These are phyloP conservation scores for Breviolum minutum DNA, from an alignment of 73 alveolate species.

Conservation along the genomic window DNA sequence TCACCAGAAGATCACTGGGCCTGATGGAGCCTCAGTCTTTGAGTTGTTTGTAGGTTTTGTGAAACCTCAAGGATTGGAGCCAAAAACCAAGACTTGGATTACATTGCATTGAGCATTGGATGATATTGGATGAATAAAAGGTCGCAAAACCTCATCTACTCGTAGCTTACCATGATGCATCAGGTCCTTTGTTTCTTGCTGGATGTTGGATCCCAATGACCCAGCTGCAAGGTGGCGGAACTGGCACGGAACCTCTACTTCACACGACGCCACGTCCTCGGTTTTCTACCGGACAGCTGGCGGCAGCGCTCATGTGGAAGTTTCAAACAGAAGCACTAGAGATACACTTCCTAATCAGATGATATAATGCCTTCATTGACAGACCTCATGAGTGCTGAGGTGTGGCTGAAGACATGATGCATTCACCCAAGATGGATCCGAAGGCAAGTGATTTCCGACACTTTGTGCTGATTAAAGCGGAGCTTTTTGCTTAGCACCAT, in stretches of 20 bases:
- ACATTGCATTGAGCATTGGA: not conserved
- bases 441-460: not conserved
- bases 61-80: not conserved
- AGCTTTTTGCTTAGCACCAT: not conserved
- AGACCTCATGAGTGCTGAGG: constrained; percentile 9
- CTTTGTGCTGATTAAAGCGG: not conserved
- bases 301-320: no score
- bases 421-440: constrained; percentile 85
- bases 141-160: no score
- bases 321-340: not conserved
- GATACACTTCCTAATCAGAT: not conserved
- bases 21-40: not conserved
- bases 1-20: constrained; percentile 81
- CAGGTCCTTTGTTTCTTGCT: not conserved
- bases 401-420: constrained; percentile 92
- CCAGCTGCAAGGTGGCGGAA: constrained; percentile 57
- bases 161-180: no score
- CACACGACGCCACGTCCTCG: constrained; percentile 56
- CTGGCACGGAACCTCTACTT: constrained; percentile 73
- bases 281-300: not conserved
- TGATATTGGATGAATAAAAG: no score
- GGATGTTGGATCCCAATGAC: not conserved
- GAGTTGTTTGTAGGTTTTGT: not conserved
- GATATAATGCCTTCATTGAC: no score
- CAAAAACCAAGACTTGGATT: not conserved